These are phyloP conservation scores for Drechslera avenae DNA, from an alignment of 2,329 filamentous ascomycete species.

Conservation along the genomic window DNA sequence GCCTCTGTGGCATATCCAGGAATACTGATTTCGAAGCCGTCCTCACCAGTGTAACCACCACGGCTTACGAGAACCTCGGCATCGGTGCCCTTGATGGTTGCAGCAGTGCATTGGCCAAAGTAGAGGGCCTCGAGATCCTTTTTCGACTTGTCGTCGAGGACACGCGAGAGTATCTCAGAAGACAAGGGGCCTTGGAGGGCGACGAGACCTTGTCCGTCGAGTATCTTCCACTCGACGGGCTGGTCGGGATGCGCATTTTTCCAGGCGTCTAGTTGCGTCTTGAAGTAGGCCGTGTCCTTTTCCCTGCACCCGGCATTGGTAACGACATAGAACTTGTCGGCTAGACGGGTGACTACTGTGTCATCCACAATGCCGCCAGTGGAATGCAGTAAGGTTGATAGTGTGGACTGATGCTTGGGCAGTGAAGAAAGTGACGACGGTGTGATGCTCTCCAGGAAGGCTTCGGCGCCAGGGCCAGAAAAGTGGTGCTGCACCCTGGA, in stretches of 20 bases:
- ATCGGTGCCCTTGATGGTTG: constrained; percentile 65
- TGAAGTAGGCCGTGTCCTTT: constrained; percentile 82
- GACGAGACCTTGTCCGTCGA: constrained; percentile 76
- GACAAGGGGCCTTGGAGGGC: constrained; percentile 88
- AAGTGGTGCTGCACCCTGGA: constrained; percentile 78
- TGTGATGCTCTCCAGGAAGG: constrained; percentile 83
- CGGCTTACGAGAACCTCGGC: constrained; percentile 74
- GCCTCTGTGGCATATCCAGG: constrained; percentile 67
- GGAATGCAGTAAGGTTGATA: constrained; percentile 78
- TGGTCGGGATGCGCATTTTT: constrained; percentile 45
- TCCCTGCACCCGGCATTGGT: constrained; percentile 92
- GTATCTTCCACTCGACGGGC: constrained; percentile 69
- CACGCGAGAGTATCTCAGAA: constrained; percentile 68
- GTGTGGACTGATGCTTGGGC: constrained; percentile 70
- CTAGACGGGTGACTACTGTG: constrained; percentile 81
- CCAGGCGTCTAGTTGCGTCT: constrained; percentile 65
- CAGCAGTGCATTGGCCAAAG: constrained; percentile 77
- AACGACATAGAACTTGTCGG: constrained; percentile 79
- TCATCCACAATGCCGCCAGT: constrained; percentile 95
- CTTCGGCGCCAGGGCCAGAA: constrained; percentile 76
- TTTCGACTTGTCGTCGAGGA: constrained; percentile 60
- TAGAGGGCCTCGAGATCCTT: constrained; percentile 64
- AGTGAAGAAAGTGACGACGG: constrained; percentile 73
- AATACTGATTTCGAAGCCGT: constrained; percentile 96
- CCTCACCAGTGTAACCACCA: constrained; percentile 95